Evolutionary conservation across 805 yeast species (phyloP).

Genomic region (Saturnispora sanitii): DNA sequence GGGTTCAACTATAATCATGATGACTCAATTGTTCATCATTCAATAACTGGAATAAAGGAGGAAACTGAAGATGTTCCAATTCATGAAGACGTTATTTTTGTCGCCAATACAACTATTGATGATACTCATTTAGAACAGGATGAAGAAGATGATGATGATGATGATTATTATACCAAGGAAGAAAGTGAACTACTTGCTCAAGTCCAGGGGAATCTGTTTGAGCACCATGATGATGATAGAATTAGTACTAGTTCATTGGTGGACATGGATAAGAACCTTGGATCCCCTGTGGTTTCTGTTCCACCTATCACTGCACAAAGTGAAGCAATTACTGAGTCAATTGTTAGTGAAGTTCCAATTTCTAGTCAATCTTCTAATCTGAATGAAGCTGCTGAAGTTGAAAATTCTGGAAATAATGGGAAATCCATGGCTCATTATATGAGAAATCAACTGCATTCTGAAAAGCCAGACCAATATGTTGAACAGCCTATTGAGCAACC

Average conservation of each 20-base stretch:
- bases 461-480: background rate
- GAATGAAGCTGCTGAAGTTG: background rate
- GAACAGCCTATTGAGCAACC: background rate
- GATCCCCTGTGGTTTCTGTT: too few relatives aligned
- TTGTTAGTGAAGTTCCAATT: background rate
- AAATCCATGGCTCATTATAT: conserved; percentile 45
- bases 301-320: background rate
- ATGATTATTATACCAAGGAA: conserved; percentile 16
- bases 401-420: too few relatives aligned
- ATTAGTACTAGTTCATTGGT: conserved; percentile 1
- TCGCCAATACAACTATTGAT: conserved; percentile 8
- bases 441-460: conserved; percentile 25
- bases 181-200: conserved; percentile 24
- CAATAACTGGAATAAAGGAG: too few relatives aligned
- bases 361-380: conserved; percentile 1
- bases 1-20: background rate
- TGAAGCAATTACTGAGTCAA: conserved; percentile 1
- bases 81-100: conserved; percentile 6
- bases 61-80: conserved; percentile 4
- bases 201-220: conserved; percentile 16
- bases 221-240: conserved; percentile 9
- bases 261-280: too few relatives aligned
- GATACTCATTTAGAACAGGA: conserved; percentile 6
- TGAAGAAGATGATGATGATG: conserved; percentile 5
- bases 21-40: background rate